These are phyloP conservation scores for Mrakia frigida DNA, from an alignment of 768 basidiomycete genomes.

Conservation along the genomic window DNA sequence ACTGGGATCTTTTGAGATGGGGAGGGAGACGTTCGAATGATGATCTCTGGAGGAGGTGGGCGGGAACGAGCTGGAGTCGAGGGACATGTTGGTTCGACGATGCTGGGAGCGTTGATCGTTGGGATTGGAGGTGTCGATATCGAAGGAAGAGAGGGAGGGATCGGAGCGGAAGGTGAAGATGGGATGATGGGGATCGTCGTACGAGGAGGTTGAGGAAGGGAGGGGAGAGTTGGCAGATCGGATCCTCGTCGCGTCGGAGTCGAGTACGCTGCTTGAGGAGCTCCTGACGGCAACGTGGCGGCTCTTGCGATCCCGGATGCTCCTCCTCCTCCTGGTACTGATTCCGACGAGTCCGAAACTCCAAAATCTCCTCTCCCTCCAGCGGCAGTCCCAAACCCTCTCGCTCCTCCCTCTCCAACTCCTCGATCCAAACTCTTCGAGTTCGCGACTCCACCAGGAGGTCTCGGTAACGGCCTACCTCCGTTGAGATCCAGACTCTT, in stretches of 20 bases:
- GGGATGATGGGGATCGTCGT: neutral
- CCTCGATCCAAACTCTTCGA: conserved; percentile 30
- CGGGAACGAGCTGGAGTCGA: neutral
- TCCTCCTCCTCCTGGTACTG: neutral
- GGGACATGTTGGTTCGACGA: neutral
- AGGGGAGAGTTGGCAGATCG: neutral
- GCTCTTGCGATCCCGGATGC: conserved; percentile 19
- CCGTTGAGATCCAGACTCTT: conserved; percentile 3
- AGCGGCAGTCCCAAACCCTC: neutral
- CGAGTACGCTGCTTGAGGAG: neutral
- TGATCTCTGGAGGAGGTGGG: neutral
- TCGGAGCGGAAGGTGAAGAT: neutral
- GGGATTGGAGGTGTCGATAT: neutral
- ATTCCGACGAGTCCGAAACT: neutral
- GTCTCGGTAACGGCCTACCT: conserved; percentile 15
- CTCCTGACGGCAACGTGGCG: neutral
- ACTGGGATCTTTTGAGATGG: conserved; percentile 7
- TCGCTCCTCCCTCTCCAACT: neutral
- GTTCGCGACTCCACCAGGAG: conserved; percentile 20
- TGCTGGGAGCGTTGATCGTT: neutral
- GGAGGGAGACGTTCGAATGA: neutral
- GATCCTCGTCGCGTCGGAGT: neutral
- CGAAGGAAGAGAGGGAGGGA: neutral
- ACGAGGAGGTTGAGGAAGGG: neutral
- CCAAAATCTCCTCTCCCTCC: neutral